These are phyloP conservation scores for peach (Prunus persica) DNA, from an alignment of 306 rosid genomes.

Conservation along the genomic window DNA sequence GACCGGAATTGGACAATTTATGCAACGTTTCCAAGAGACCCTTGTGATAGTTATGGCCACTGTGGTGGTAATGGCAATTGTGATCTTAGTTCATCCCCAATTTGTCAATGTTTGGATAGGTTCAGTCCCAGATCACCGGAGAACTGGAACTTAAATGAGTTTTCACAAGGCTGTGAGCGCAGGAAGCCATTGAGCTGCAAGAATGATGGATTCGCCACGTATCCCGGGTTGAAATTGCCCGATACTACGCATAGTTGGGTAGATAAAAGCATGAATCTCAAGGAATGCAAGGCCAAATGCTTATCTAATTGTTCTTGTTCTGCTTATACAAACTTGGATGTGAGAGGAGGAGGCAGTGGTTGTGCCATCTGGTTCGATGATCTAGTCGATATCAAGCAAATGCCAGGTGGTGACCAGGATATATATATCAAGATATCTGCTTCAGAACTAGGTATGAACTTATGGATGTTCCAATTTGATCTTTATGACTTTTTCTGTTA, in stretches of 20 bases:
- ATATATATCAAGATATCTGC: slow-evolving; percentile 49
- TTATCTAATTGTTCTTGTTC: slow-evolving; percentile 58
- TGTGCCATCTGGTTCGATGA: slow-evolving; percentile 71
- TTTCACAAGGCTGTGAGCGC: slow-evolving; percentile 38
- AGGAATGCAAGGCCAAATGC: slow-evolving; percentile 52
- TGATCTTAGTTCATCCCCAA: slow-evolving; percentile 7
- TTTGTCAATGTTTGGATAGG: slow-evolving; percentile 45
- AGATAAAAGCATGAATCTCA: slow-evolving; percentile 31
- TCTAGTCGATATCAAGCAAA: slow-evolving; percentile 39
- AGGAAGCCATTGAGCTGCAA: slow-evolving; percentile 24
- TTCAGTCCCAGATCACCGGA: slow-evolving; percentile 34
- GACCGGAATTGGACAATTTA: slow-evolving; percentile 27
- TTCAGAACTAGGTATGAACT: slow-evolving; percentile 51
- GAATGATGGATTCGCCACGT: slow-evolving; percentile 32
- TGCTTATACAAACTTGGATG: slow-evolving; percentile 54
- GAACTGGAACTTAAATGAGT: slow-evolving; percentile 23
- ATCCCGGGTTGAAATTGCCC: slow-evolving; percentile 38
- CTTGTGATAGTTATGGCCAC: slow-evolving; percentile 31
- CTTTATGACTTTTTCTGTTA: not conserved
- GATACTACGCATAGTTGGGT: slow-evolving; percentile 50
- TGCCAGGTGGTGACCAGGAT: slow-evolving; percentile 34
- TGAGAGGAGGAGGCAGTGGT: slow-evolving; percentile 55
- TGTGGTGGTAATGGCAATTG: slow-evolving; percentile 47
- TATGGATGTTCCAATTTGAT: not conserved
- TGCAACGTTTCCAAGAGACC: slow-evolving; percentile 23